Percentiles rank a stretch among this genome's conserved stretches.
Conservation (phyloP, 345 rosid genomes). For the Eucalyptus regnans region DNA sequence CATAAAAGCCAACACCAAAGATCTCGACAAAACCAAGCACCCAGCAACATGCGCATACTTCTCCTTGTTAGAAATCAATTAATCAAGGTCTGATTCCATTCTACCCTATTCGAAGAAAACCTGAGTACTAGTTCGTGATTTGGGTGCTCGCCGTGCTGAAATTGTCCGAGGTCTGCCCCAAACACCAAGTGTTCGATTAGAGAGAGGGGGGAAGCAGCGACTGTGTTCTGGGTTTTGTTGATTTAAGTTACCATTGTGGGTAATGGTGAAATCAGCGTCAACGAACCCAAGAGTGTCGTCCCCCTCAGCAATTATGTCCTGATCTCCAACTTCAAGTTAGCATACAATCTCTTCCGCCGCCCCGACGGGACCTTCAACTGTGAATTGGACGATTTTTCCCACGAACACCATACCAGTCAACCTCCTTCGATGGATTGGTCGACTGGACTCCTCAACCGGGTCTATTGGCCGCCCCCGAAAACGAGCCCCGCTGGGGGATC, state of each 20-base stretch:
- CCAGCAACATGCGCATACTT: too few species aligned
- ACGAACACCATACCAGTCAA: conserved; percentile 1
- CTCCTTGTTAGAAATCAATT: too few species aligned
- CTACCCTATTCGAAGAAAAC: too few species aligned
- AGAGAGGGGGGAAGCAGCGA: neutral
- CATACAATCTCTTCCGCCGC: neutral
- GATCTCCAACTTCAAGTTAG: neutral
- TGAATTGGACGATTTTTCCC: neutral
- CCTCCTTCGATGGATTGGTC: conserved; percentile 8
- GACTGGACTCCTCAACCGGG: conserved; percentile 2
- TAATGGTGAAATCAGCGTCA: conserved; percentile 65
- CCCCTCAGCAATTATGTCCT: conserved; percentile 4
- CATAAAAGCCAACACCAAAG: too few species aligned
- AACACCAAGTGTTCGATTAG: neutral
- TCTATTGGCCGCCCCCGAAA: neutral
- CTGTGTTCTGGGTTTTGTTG: neutral
- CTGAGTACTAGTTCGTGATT: too few species aligned
- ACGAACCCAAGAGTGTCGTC: conserved; percentile 53
- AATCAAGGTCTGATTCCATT: too few species aligned
- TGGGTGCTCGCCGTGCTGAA: too few species aligned
- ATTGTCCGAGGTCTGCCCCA: too few species aligned
- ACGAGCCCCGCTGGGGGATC: neutral
- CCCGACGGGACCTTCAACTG: conserved; percentile 6
- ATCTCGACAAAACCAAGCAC: too few species aligned
- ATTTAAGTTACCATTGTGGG: conserved; percentile 47